Percentiles rank a stretch among this genome's conserved stretches.
phyloP scores from a whole-genome alignment of 495 filamentous ascomycete species.

The Penicillium alfredii region DNA sequence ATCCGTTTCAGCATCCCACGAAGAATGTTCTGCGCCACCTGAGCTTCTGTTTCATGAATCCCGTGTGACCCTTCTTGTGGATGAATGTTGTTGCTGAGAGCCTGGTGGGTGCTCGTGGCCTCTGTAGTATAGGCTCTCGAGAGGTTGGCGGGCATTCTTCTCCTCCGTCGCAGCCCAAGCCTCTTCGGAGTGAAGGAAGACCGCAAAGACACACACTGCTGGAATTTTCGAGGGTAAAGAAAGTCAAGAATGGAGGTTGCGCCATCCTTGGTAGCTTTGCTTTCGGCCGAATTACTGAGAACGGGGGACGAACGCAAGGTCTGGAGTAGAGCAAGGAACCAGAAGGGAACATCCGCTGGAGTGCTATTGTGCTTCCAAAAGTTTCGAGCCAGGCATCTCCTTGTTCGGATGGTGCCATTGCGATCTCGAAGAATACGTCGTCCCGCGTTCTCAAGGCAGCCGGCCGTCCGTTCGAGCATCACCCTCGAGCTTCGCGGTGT shows the following conservation, averaged over 20 bases:
- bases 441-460: conserved; percentile 72
- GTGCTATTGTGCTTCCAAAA: conserved; percentile 63
- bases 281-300: conserved; percentile 8
- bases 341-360: conserved; percentile 49
- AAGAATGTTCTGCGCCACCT: no score
- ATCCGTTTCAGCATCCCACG: background rate
- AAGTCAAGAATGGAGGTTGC: conserved; percentile 35
- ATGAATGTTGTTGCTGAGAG: background rate
- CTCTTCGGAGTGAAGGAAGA: conserved; percentile 21
- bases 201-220: conserved; percentile 17
- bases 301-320: conserved; percentile 15
- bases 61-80: no score
- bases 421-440: conserved; percentile 58
- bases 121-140: conserved; percentile 28
- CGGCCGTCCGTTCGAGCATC: conserved; percentile 82
- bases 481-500: conserved; percentile 46
- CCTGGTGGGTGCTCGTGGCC: conserved; percentile 10
- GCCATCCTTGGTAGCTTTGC: conserved; percentile 13
- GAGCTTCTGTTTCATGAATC: no score
- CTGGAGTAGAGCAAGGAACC: conserved; percentile 35
- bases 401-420: conserved; percentile 47
- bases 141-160: conserved; percentile 14
- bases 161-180: conserved; percentile 27
- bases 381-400: conserved; percentile 54
- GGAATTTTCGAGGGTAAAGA: conserved; percentile 31